Conservation (phyloP, 768 basidiomycete genomes). For the Russula emetica region DNA sequence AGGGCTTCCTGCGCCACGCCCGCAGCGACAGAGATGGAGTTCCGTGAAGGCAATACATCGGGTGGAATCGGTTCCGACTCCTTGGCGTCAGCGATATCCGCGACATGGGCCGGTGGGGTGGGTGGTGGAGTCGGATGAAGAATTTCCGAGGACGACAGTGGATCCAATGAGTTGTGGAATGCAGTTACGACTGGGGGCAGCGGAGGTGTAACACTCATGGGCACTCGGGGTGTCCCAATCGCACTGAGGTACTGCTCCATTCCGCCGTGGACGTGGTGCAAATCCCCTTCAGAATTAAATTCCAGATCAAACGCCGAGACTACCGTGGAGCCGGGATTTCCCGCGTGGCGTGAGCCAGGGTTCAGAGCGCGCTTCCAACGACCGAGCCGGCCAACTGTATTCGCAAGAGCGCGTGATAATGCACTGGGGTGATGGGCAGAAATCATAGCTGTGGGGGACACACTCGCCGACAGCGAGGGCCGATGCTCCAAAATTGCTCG, state of each 20-base stretch:
- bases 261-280: constrained; percentile 56
- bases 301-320: constrained; percentile 73
- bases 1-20: not conserved
- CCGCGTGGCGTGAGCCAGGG: constrained; percentile 39
- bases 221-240: constrained; percentile 37
- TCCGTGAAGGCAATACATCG: not conserved
- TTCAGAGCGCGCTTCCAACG: constrained; percentile 78
- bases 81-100: not conserved
- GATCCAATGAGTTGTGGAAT: constrained; percentile 18
- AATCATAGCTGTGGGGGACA: constrained; percentile 43
- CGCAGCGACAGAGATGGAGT: not conserved
- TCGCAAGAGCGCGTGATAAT: constrained; percentile 71
- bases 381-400: constrained; percentile 78
- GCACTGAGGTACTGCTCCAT: constrained; percentile 64
- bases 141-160: constrained; percentile 12
- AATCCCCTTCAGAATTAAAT: constrained; percentile 53
- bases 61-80: not conserved
- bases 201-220: constrained; percentile 13
- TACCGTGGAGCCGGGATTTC: constrained; percentile 37
- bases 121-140: constrained; percentile 1
- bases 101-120: not conserved
- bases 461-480: constrained; percentile 35
- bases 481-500: constrained; percentile 48
- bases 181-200: constrained; percentile 21
- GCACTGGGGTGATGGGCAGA: constrained; percentile 53